phyloP scores from a whole-genome alignment of 441 rosid genomes.

The Brassica balearica region DNA sequence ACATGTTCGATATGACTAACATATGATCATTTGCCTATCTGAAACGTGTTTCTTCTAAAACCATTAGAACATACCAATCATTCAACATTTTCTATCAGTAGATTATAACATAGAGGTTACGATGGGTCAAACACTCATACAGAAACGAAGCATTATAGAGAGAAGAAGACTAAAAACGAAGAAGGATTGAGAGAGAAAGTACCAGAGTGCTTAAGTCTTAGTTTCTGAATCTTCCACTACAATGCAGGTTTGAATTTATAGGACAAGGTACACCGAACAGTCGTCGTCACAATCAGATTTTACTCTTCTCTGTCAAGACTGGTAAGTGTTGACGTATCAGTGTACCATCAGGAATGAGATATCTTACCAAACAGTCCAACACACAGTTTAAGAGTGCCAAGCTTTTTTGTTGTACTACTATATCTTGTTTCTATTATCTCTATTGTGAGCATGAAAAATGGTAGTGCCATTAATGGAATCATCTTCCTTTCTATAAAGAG shows the following conservation, averaged over 20 bases:
- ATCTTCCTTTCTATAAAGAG: not conserved
- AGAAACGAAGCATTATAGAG: not conserved
- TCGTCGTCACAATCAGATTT: not conserved
- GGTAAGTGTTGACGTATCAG: not conserved
- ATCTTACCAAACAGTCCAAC: conserved; percentile 23
- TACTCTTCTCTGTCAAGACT: not conserved
- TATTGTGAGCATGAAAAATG: not conserved
- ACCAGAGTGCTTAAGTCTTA: conserved; percentile 1
- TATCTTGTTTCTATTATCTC: not conserved
- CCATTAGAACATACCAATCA: too few species aligned
- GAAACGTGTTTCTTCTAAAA: too few species aligned
- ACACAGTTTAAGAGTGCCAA: not conserved
- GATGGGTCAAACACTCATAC: too few species aligned
- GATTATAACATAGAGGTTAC: too few species aligned
- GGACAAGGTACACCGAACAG: not conserved
- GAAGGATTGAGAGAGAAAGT: conserved; percentile 9
- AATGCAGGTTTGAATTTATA: conserved; percentile 17
- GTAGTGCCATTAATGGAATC: not conserved
- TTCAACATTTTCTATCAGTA: too few species aligned
- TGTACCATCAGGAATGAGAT: not conserved
- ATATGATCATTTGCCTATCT: too few species aligned
- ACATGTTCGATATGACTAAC: too few species aligned
- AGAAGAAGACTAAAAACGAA: conserved; percentile 3
- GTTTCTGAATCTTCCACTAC: conserved; percentile 22
- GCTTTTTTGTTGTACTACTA: too few species aligned